Evolutionary conservation across 2,329 filamentous ascomycete genomes (phyloP).

Genomic region (Leptodontidium sp.): DNA sequence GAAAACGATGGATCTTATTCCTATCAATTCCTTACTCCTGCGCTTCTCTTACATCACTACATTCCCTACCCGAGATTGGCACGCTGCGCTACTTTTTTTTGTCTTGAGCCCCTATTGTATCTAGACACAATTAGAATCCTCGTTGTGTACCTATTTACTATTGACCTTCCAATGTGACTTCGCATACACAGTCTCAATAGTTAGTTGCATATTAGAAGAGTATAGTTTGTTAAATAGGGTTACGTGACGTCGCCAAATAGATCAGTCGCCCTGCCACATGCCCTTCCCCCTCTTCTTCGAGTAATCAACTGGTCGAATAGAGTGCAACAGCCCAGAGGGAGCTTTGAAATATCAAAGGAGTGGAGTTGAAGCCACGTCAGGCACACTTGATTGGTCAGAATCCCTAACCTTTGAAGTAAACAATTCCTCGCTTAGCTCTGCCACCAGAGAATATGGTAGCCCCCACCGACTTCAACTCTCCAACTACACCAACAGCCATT

Average conservation of each 20-base stretch:
- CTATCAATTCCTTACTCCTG: no score
- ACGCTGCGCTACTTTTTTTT: no score
- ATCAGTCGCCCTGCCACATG: neutral
- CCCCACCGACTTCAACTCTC: neutral
- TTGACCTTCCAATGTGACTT: neutral
- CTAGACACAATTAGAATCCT: neutral
- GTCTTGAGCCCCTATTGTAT: neutral
- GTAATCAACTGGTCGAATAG: neutral
- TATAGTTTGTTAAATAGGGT: neutral
- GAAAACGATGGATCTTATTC: neutral
- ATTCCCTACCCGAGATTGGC: slow-evolving; percentile 1
- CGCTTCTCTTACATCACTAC: neutral
- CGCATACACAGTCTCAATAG: neutral
- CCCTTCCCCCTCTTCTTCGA: neutral
- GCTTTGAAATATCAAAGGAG: neutral
- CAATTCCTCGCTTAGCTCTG: neutral
- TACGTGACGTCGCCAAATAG: no score
- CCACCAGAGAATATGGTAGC: no score
- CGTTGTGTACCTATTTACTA: neutral
- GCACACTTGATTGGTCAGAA: neutral
- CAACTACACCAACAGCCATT: neutral
- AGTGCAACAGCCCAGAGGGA: neutral
- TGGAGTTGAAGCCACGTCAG: neutral
- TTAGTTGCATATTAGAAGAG: neutral
- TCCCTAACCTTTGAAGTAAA: neutral